phyloP scores from a whole-genome alignment of 495 filamentous ascomycete genomes.

The Pyronema domesticum region DNA sequence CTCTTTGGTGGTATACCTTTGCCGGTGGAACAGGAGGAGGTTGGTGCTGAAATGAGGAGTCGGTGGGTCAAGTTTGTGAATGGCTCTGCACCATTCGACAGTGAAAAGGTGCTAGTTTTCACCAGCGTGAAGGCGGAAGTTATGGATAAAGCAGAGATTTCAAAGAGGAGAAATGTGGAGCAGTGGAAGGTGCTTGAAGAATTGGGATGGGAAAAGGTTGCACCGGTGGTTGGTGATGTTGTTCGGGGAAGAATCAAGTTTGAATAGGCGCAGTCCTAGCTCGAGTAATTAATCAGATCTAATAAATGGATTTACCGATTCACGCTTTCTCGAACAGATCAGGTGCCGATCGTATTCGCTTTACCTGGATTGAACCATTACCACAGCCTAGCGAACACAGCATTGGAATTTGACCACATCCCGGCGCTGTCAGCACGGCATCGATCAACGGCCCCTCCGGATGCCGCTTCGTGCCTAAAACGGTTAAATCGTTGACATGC shows the following conservation, averaged over 20 bases:
- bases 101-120: background rate
- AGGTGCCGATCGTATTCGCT: too few relatives aligned
- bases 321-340: too few relatives aligned
- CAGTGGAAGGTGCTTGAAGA: background rate
- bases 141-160: background rate
- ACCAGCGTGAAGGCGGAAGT: background rate
- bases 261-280: background rate
- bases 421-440: too few relatives aligned
- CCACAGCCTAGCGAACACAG: too few relatives aligned
- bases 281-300: too few relatives aligned
- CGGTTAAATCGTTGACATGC: too few relatives aligned
- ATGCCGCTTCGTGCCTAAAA: too few relatives aligned
- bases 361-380: too few relatives aligned
- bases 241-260: background rate
- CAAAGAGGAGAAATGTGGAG: background rate
- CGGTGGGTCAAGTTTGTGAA: background rate
- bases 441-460: too few relatives aligned
- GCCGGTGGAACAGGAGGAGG: background rate
- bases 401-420: too few relatives aligned
- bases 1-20: conserved; percentile 21
- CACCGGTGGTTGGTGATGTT: background rate
- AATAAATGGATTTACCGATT: too few relatives aligned
- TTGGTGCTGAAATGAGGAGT: background rate
- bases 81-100: background rate
- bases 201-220: background rate